Conservation (phyloP, 805 yeast genomes). For the Sugiyamaella mastotermitis region DNA sequence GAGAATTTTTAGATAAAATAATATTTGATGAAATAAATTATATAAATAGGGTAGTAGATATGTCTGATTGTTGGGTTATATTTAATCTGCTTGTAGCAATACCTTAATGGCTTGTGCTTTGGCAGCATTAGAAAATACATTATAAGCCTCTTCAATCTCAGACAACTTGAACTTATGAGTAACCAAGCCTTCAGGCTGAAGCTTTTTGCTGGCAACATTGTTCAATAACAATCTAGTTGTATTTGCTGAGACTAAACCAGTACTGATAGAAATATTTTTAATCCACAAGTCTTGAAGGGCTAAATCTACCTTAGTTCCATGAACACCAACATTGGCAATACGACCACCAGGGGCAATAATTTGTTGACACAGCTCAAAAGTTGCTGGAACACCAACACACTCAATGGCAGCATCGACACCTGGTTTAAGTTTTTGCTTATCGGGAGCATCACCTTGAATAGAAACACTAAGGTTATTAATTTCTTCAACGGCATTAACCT, state of each 20-base stretch:
- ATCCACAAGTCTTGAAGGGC: constrained; percentile 65
- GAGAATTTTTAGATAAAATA: too few species aligned
- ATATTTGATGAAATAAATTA: too few species aligned
- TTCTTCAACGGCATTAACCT: constrained; percentile 33
- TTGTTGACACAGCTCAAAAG: constrained; percentile 62
- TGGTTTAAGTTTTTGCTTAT: constrained; percentile 53
- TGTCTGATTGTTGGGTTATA: too few species aligned
- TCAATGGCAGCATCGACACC: constrained; percentile 70
- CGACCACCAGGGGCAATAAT: constrained; percentile 62
- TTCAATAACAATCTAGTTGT: constrained; percentile 36
- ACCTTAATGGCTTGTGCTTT: constrained; percentile 69
- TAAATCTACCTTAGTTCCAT: constrained; percentile 58
- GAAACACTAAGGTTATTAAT: constrained; percentile 25
- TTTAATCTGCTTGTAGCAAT: constrained; percentile 13
- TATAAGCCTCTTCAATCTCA: constrained; percentile 71
- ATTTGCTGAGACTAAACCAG: constrained; percentile 47
- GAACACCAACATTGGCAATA: constrained; percentile 81
- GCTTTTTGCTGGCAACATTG: constrained; percentile 43
- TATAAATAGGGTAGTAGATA: too few species aligned
- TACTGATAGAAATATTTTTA: constrained; percentile 54
- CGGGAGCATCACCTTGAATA: constrained; percentile 31
- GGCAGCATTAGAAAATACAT: constrained; percentile 42
- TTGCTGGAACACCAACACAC: constrained; percentile 74
- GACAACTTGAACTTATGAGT: constrained; percentile 68
- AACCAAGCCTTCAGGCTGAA: constrained; percentile 60